Evolutionary conservation across 2,329 filamentous ascomycete species (phyloP).

Genomic region (Sporothrix inflata): DNA sequence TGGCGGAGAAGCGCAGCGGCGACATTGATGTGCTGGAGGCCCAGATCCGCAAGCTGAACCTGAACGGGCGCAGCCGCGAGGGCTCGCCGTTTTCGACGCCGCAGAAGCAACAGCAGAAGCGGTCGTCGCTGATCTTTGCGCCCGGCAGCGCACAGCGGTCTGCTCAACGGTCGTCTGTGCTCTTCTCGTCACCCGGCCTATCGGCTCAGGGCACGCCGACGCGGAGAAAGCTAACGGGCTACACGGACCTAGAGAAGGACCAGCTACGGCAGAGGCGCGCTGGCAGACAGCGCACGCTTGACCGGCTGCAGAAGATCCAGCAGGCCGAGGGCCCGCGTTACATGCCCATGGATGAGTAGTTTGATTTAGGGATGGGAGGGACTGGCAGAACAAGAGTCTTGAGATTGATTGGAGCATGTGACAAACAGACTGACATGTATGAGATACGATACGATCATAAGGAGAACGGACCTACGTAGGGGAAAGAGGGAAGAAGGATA

Average conservation of each 20-base stretch:
- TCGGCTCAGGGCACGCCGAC: slow-evolving; percentile 50
- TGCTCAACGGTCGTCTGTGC: slow-evolving; percentile 46
- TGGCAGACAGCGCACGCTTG: slow-evolving; percentile 39
- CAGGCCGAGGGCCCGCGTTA: slow-evolving; percentile 49
- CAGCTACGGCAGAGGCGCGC: slow-evolving; percentile 58
- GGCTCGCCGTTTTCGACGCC: slow-evolving; percentile 49
- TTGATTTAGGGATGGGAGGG: too few species aligned
- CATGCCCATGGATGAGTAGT: slow-evolving; percentile 34
- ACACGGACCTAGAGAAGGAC: slow-evolving; percentile 61
- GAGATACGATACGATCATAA: background rate
- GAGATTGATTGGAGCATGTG: background rate
- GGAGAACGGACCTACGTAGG: background rate
- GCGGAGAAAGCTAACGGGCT: slow-evolving; percentile 65
- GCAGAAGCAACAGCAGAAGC: slow-evolving; percentile 43
- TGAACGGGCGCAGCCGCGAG: slow-evolving; percentile 50
- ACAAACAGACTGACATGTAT: background rate
- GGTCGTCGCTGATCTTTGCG: slow-evolving; percentile 42
- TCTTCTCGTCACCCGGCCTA: slow-evolving; percentile 41
- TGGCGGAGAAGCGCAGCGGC: slow-evolving; percentile 88
- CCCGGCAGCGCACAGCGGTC: slow-evolving; percentile 43
- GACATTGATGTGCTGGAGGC: slow-evolving; percentile 90
- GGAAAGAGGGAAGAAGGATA: background rate
- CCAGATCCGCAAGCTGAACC: slow-evolving; percentile 74
- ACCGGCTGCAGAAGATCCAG: slow-evolving; percentile 37
- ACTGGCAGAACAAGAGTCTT: background rate